phyloP scores from a whole-genome alignment of 768 basidiomycete genomes.

The Cystofilobasidium capitatum region DNA sequence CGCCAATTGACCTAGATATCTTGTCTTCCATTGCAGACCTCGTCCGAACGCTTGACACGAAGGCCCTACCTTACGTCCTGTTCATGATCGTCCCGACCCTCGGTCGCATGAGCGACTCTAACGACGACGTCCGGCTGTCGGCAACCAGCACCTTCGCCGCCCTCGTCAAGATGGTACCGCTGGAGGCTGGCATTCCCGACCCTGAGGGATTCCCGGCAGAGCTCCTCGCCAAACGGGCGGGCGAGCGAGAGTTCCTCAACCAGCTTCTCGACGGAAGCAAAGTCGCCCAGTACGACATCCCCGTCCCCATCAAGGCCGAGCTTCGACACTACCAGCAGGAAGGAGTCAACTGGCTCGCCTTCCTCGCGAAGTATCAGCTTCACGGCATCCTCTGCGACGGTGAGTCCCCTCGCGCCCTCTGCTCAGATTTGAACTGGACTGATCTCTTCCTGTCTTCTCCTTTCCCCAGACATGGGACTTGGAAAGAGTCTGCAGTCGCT shows the following conservation, averaged over 20 bases:
- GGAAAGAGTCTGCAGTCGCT: slow-evolving; percentile 98
- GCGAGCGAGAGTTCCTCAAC: slow-evolving; percentile 80
- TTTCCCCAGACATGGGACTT: slow-evolving; percentile 79
- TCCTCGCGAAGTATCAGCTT: slow-evolving; percentile 91
- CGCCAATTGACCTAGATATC: not conserved
- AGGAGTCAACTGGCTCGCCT: slow-evolving; percentile 97
- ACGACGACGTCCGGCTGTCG: slow-evolving; percentile 81
- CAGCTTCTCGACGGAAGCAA: slow-evolving; percentile 92
- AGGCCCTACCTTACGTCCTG: slow-evolving; percentile 89
- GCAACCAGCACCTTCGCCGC: slow-evolving; percentile 97
- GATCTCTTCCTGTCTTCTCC: not conserved
- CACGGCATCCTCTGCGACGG: slow-evolving; percentile 98
- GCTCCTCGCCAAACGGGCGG: slow-evolving; percentile 70
- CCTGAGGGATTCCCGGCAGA: slow-evolving; percentile 85
- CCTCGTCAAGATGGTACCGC: slow-evolving; percentile 93
- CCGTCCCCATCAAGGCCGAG: slow-evolving; percentile 81
- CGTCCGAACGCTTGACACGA: slow-evolving; percentile 81
- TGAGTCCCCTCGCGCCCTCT: slow-evolving; percentile 38
- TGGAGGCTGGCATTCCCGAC: slow-evolving; percentile 96
- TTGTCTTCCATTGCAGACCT: slow-evolving; percentile 55
- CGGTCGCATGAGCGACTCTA: slow-evolving; percentile 90
- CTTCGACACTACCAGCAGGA: slow-evolving; percentile 96
- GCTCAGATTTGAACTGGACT: not conserved
- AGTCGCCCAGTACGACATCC: slow-evolving; percentile 79
- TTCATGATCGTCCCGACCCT: slow-evolving; percentile 93